Base-by-base conservation (phyloP, 2,329 filamentous ascomycete genomes). In the Teratosphaeria gauchensis region DNA sequence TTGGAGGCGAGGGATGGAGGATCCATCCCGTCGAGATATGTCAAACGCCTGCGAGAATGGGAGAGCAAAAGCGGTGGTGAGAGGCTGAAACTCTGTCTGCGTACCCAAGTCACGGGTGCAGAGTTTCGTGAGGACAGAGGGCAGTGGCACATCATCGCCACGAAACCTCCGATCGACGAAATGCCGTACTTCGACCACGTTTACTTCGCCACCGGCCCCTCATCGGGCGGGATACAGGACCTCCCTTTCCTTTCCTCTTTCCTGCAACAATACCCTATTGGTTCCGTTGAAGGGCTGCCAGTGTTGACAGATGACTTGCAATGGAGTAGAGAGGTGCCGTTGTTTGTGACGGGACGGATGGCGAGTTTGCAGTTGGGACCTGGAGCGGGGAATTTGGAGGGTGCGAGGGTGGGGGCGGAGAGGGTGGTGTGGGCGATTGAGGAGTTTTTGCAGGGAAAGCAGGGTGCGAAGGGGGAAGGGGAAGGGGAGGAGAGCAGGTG, bases 181-280 rank as follows among this genome's bases (percentile, higher is more conserved):
- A n/a, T 88, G 1, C 76, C 78, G 11, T 55, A 64, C 1, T 75
- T 85, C 14, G 81, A 91, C 69, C 88, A 87, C 71, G 83, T 91
- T 62, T 88, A 88, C 72, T 89, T 87, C 66, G 88, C 89, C 14
- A 92, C 89, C 89, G 0, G 89, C 89, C 0, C 82, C 88, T 46
- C 79, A 84, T n/a, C n/a, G 54, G 82, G 83, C 0, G 79, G 90
- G 62, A 82, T 90, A 30, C 67, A 73, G 1, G 77, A 77, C 1
- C 76, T 91, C 24, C 80, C 85, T 0, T 84, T 84, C 58, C 73
- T 92, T 12, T 73, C 82, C 58, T 80, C 75, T 0, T 81, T 92
- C 68, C 72, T 82, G 8, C 62, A 74, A 2, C 78, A 83, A 19
- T 77, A 86, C 61, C 87, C 87, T 0, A 79, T 92, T 35, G 73